Evolutionary conservation across 768 basidiomycete genomes (phyloP), one percentile per base, ranked within the genome.

Genomic region (Naganishia antarctica): DNA sequence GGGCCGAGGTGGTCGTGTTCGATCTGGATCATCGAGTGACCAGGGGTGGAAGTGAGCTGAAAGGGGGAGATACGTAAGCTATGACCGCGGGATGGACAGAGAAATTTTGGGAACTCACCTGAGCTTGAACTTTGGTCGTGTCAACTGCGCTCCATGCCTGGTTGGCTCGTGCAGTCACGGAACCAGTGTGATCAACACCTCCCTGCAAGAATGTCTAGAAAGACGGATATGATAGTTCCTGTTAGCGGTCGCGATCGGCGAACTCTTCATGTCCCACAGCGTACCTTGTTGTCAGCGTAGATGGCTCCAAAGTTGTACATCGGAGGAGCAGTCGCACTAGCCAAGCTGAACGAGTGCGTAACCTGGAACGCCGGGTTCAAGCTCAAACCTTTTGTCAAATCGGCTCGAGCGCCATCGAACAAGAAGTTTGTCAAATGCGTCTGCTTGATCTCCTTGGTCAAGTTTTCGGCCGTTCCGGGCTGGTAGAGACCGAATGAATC

Each of bases 301-400:
- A 96, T 84, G 11, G 92, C 91, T 63, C 88, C 90, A 75, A 98
- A 97, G 78, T 91, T 92, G 79, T 99, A 99, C 31, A 87, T 88
- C 15, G 94, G 84, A 1, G 90, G 84, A 51, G 71, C 66, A n/a
- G 86, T 84, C 77, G 89, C 87, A 21, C 90, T 91, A 21, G 91
- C 96, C 63, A 97, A 81, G 65, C 86, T 83, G 80, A 99, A 97
- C 25, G 91, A 89, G 78, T 99, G 96, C 66, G 92, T 93, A 71
- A 97, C 88, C 81, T 98, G 94, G 84, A 98, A 98, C 57, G 89
- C 85, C n/a, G 96, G 96, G 77, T 85, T 90, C 77, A 88, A 83
- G 29, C 91, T 94, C 70, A 98, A 82, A 70, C 84, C 87, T 81
- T 98, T 99, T 50, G 90, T 88, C 71, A 98, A 82, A 81, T 99